These are phyloP conservation scores for Alternaria infectoria DNA, from an alignment of 2,329 filamentous ascomycete species.

Conservation along the genomic window DNA sequence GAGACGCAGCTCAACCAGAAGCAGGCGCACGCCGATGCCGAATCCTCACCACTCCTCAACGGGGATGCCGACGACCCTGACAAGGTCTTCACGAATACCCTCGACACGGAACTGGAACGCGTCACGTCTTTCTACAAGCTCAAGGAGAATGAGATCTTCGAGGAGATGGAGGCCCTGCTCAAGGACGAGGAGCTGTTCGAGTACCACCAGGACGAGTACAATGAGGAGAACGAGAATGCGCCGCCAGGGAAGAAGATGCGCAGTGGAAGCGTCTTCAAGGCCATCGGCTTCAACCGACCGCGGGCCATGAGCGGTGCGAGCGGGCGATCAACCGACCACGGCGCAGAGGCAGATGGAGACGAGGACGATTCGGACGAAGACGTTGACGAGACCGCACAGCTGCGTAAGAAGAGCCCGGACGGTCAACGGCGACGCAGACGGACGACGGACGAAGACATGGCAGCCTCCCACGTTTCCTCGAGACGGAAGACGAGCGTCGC, in stretches of 20 bases:
- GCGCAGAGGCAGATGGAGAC: slow-evolving; percentile 55
- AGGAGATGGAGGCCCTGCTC: slow-evolving; percentile 79
- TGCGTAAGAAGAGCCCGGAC: slow-evolving; percentile 50
- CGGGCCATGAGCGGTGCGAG: slow-evolving; percentile 55
- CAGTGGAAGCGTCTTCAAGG: slow-evolving; percentile 61
- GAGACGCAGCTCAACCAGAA: slow-evolving; percentile 80
- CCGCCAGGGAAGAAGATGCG: slow-evolving; percentile 50
- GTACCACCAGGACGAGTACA: slow-evolving; percentile 55
- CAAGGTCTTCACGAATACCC: slow-evolving; percentile 76
- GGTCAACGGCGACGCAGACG: slow-evolving; percentile 33
- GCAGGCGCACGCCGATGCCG: slow-evolving; percentile 68
- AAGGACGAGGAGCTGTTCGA: slow-evolving; percentile 75
- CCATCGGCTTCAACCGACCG: slow-evolving; percentile 52
- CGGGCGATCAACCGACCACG: slow-evolving; percentile 46
- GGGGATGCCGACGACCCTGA: slow-evolving; percentile 73
- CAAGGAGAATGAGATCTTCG: slow-evolving; percentile 87
- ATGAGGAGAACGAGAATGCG: slow-evolving; percentile 46
- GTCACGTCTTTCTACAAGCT: slow-evolving; percentile 87
- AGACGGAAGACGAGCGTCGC: slow-evolving; percentile 68
- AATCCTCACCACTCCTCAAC: slow-evolving; percentile 82
- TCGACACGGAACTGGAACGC: slow-evolving; percentile 92
- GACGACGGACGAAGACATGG: slow-evolving; percentile 59
- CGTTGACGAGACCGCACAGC: slow-evolving; percentile 56
- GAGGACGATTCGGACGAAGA: slow-evolving; percentile 66
- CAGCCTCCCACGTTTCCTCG: slow-evolving; percentile 66